Evolutionary conservation across 164 flowering plant genomes (phyloP).

Genomic region (Amborella trichopoda): DNA sequence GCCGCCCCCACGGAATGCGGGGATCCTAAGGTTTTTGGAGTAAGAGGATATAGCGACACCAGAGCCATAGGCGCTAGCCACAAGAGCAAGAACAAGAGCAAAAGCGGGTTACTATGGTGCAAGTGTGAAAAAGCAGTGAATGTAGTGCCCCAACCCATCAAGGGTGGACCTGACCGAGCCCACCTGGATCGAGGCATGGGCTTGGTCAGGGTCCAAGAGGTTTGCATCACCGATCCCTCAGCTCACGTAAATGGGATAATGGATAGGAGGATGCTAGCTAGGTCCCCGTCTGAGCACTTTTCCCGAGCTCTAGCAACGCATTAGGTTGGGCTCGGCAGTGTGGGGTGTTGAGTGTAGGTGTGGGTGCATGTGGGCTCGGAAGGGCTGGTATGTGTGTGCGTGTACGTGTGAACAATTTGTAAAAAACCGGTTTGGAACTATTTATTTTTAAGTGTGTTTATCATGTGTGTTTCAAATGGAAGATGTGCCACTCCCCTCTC

Average conservation of each 20-base stretch:
- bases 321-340: background rate
- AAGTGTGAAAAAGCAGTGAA: constrained; percentile 76
- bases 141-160: constrained; percentile 54
- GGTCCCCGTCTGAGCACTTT: constrained; percentile 17
- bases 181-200: too few species aligned
- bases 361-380: too few species aligned
- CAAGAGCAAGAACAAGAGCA: too few species aligned
- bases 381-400: too few species aligned
- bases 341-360: too few species aligned
- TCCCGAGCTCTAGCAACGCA: constrained; percentile 18
- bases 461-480: too few species aligned
- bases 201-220: too few species aligned
- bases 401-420: too few species aligned
- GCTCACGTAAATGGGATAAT: background rate
- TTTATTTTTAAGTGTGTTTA: too few species aligned
- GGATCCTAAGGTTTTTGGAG: constrained; percentile 5
- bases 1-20: constrained; percentile 26
- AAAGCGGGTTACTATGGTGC: constrained; percentile 49
- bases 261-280: constrained; percentile 16
- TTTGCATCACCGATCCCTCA: background rate
- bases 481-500: too few species aligned
- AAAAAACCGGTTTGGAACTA: too few species aligned
- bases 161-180: constrained; percentile 9
- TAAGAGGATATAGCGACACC: background rate
- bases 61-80: constrained; percentile 4